phyloP scores from a whole-genome alignment of 2,329 filamentous ascomycete species.

The Pestalotiopsis fici region DNA sequence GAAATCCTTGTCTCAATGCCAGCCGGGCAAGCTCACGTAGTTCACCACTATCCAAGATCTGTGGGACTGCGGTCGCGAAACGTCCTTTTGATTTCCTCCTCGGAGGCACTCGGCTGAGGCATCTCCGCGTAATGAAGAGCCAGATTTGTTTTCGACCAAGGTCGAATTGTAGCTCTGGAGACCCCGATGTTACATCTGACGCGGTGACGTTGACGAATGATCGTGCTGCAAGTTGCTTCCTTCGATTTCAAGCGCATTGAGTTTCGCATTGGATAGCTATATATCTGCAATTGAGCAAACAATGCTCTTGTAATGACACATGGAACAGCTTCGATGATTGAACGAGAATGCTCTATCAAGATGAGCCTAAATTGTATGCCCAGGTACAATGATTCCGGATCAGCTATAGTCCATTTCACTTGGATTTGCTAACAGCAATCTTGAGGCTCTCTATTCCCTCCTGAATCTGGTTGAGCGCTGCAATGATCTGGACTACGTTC shows the following conservation, averaged over 20 bases:
- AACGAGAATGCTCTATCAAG: slow-evolving; percentile 1
- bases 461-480: background rate
- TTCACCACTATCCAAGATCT: too few species aligned
- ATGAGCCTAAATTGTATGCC: background rate
- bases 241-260: slow-evolving; percentile 1
- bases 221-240: background rate
- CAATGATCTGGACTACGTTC: background rate
- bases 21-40: too few species aligned
- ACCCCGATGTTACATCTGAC: background rate
- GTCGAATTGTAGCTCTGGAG: background rate
- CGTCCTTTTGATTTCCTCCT: background rate
- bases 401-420: slow-evolving; percentile 2
- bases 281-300: slow-evolving; percentile 1
- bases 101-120: background rate
- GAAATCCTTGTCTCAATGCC: too few species aligned
- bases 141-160: background rate
- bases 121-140: background rate
- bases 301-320: slow-evolving; percentile 1
- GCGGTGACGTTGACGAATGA: slow-evolving; percentile 1
- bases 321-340: background rate
- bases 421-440: background rate
- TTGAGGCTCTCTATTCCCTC: background rate
- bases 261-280: slow-evolving; percentile 1
- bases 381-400: slow-evolving; percentile 1
- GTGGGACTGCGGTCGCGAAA: background rate